Evolutionary conservation across 2,329 filamentous ascomycete species (phyloP), one percentile per base, ranked within the genome.

Genomic region (Botryotinia calthae): DNA sequence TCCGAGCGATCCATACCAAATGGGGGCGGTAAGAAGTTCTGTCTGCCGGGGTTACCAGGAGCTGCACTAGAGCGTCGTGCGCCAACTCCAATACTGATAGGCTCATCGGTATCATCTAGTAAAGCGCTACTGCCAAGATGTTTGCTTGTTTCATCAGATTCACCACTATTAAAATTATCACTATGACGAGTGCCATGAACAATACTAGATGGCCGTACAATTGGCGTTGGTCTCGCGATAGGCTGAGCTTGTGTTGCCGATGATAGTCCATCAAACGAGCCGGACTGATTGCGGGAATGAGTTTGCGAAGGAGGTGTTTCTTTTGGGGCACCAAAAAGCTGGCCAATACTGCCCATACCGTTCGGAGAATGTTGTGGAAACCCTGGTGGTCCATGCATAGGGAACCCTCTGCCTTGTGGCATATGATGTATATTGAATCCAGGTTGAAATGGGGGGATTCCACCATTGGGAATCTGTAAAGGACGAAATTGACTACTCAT

Each of bases 121-220:
- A 99, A 85, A 20, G 95, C 96, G 78, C 94, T 95, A 82, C 95
- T 98, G 20, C 96, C 96, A 40, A 99, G 86, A 78, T 96, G 94
- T 74, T 91, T 88, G 75, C 90, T 91, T 71, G 93, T 84, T 66
- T 93, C 89, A 72, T 95, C 93, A 31, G 94, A 84, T 72, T 91
- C 90, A 42, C 84, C 83, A 40, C 86, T 79, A 64, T 75, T 80
- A 20, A 44, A 22, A 16, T 62, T 67, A 54, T 83, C 81, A 44
- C 82, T 80, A 56, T 67, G 79, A 31, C 84, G 83, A 62, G 85
- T 86, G 22, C 87, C 87, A 64, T 87, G 86, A 25, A 86, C 86
- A 37, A 88, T 89, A 81, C 94, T 97, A 25, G 91, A 90, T 0
- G 96, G 95, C 48, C 94, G 89, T 75, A 95, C 93, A 75, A 98